Percentiles rank a stretch among this genome's conserved stretches.
Evolutionary conservation across 441 rosid genomes (phyloP).

Genomic region (Theobroma grandiflorum): DNA sequence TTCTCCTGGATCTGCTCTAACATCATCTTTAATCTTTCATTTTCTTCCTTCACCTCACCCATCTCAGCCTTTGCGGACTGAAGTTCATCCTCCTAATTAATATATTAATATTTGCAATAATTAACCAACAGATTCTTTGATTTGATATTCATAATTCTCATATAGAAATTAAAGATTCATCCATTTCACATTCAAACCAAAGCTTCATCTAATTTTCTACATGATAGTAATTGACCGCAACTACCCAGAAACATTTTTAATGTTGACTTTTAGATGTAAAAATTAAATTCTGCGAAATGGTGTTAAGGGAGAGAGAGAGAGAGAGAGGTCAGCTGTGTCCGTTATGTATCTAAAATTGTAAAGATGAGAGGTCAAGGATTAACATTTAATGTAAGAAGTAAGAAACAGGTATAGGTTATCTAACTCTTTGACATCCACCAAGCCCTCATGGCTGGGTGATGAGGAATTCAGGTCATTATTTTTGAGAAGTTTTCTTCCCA

Average conservation of each 20-base stretch:
- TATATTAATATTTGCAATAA: not conserved
- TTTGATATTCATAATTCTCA: not conserved
- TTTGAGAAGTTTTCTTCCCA: slow-evolving; percentile 29
- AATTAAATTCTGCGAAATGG: not conserved
- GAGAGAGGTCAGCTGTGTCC: not conserved
- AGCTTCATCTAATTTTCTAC: not conserved
- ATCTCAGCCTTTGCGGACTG: slow-evolving; percentile 76
- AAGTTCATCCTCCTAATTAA: slow-evolving; percentile 56
- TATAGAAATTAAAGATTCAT: not conserved
- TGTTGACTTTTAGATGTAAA: not conserved
- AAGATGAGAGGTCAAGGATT: not conserved
- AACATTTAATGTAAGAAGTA: not conserved
- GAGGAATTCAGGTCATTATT: slow-evolving; percentile 25
- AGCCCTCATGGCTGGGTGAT: slow-evolving; percentile 34
- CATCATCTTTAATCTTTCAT: slow-evolving; percentile 69
- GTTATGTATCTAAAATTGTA: not conserved
- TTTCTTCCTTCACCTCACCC: slow-evolving; percentile 78
- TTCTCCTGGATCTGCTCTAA: slow-evolving; percentile 68
- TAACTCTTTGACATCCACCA: slow-evolving; percentile 36
- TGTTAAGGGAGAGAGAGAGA: not conserved
- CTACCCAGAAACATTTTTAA: not conserved
- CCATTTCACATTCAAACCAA: not conserved
- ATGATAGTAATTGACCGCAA: not conserved
- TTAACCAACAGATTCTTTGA: not conserved
- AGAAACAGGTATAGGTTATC: not conserved